Conservation (phyloP, 177 flowering plant species). For the Telopea speciosissima region DNA sequence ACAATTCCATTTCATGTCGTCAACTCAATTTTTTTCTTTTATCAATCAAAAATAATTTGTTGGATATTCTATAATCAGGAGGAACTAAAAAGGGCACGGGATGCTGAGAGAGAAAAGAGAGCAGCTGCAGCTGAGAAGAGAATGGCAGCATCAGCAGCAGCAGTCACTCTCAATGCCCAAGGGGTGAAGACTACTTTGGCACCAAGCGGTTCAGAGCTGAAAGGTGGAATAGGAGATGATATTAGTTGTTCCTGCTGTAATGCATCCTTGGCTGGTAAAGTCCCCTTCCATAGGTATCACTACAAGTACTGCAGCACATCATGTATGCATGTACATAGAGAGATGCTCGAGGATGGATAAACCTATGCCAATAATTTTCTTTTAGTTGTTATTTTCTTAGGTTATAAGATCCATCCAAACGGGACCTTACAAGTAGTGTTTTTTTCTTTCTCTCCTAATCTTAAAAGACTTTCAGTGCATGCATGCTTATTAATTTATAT, state of each 20-base stretch:
- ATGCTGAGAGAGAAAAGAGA: slow-evolving; percentile 81
- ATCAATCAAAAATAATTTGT: background rate
- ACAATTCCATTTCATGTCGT: too few species aligned
- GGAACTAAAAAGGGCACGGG: slow-evolving; percentile 40
- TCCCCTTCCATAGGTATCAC: slow-evolving; percentile 83
- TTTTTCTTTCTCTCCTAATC: too few species aligned
- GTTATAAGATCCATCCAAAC: too few species aligned
- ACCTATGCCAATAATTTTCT: background rate
- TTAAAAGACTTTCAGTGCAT: too few species aligned
- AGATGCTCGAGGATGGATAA: slow-evolving; percentile 62
- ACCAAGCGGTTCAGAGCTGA: slow-evolving; percentile 24
- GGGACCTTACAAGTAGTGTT: too few species aligned
- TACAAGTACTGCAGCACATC: slow-evolving; percentile 92
- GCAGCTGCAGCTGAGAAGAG: slow-evolving; percentile 91
- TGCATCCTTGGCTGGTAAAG: slow-evolving; percentile 66
- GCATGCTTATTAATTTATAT: too few species aligned
- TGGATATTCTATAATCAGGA: slow-evolving; percentile 35
- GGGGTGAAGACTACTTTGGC: slow-evolving; percentile 14
- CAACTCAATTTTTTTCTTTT: background rate
- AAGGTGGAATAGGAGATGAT: slow-evolving; percentile 23
- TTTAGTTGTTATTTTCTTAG: background rate
- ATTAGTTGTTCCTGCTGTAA: slow-evolving; percentile 65
- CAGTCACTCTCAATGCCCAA: slow-evolving; percentile 28
- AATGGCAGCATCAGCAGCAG: slow-evolving; percentile 51
- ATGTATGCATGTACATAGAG: slow-evolving; percentile 86